Percentiles rank a stretch among this genome's conserved stretches.
phyloP scores from a whole-genome alignment of 805 yeast species.

The Alloascoidea hylecoeti region DNA sequence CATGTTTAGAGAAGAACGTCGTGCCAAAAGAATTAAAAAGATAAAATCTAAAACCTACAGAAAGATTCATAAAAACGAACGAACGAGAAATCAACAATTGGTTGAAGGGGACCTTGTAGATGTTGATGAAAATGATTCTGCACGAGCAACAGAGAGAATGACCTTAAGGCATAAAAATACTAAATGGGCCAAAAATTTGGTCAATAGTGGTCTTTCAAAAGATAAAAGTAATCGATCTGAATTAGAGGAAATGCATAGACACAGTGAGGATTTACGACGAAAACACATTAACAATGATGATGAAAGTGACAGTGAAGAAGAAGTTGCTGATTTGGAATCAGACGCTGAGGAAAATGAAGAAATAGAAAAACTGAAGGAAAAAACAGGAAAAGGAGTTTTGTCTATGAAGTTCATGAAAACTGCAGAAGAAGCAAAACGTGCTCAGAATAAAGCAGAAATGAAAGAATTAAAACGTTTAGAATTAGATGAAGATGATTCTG shows the following conservation, averaged over 20 bases:
- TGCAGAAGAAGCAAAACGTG: conserved; percentile 60
- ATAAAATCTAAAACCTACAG: conserved; percentile 87
- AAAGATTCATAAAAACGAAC: conserved; percentile 75
- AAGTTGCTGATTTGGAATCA: conserved; percentile 18
- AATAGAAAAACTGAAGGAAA: conserved; percentile 16
- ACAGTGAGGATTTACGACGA: conserved; percentile 63
- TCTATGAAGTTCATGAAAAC: conserved; percentile 93
- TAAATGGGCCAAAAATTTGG: conserved; percentile 84
- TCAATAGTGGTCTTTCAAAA: conserved; percentile 79
- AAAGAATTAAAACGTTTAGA: conserved; percentile 34
- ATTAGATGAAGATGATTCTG: conserved; percentile 23
- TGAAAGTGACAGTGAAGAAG: conserved; percentile 29
- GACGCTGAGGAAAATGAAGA: conserved; percentile 11
- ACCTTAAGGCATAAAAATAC: conserved; percentile 78
- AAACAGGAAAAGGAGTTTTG: conserved; percentile 77
- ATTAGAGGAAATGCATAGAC: conserved; percentile 86
- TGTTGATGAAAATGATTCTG: conserved; percentile 45
- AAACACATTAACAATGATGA: conserved; percentile 35
- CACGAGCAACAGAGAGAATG: conserved; percentile 90
- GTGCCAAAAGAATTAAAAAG: conserved; percentile 84
- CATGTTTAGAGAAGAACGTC: conserved; percentile 89
- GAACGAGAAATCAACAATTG: conserved; percentile 51
- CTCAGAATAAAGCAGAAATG: conserved; percentile 40
- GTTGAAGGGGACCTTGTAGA: conserved; percentile 46
- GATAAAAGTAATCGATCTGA: conserved; percentile 77